Conservation (phyloP, 495 filamentous ascomycete genomes). For the Penicillium macrosclerotiorum region DNA sequence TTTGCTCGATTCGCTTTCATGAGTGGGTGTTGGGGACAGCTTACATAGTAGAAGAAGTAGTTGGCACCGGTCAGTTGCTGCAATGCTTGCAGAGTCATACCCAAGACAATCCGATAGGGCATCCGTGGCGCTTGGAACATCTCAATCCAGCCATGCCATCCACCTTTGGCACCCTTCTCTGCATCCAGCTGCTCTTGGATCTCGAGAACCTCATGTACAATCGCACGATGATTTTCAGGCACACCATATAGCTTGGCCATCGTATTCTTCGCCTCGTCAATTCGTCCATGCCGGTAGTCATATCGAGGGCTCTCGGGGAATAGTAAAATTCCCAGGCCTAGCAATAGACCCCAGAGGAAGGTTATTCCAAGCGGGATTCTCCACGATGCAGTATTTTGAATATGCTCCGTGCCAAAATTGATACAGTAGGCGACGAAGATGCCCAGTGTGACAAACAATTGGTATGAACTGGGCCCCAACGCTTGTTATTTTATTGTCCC, state of each 20-base stretch:
- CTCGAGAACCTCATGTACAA: conserved; percentile 65
- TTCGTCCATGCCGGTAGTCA: conserved; percentile 60
- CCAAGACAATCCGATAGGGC: conserved; percentile 65
- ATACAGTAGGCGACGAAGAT: conserved; percentile 78
- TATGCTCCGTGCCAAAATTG: conserved; percentile 66
- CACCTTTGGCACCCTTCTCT: conserved; percentile 48
- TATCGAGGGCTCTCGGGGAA: conserved; percentile 69
- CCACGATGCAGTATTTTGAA: conserved; percentile 56
- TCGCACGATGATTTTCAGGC: conserved; percentile 54
- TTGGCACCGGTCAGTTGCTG: conserved; percentile 41
- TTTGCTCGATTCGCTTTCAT: background rate
- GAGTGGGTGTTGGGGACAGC: background rate
- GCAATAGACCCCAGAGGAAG: conserved; percentile 67
- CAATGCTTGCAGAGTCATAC: conserved; percentile 58
- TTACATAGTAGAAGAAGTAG: conserved; percentile 74
- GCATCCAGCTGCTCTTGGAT: conserved; percentile 54
- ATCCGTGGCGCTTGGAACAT: conserved; percentile 67
- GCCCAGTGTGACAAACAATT: conserved; percentile 81
- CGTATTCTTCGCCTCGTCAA: conserved; percentile 58
- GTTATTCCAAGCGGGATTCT: conserved; percentile 73
- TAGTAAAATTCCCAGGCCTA: conserved; percentile 65
- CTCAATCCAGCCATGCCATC: conserved; percentile 29
- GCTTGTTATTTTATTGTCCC: no score
- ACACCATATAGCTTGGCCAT: conserved; percentile 70
- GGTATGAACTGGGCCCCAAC: conserved; percentile 64